Evolutionary conservation across 202 grass and related monocot genomes (phyloP).

Genomic region (Setaria italica): DNA sequence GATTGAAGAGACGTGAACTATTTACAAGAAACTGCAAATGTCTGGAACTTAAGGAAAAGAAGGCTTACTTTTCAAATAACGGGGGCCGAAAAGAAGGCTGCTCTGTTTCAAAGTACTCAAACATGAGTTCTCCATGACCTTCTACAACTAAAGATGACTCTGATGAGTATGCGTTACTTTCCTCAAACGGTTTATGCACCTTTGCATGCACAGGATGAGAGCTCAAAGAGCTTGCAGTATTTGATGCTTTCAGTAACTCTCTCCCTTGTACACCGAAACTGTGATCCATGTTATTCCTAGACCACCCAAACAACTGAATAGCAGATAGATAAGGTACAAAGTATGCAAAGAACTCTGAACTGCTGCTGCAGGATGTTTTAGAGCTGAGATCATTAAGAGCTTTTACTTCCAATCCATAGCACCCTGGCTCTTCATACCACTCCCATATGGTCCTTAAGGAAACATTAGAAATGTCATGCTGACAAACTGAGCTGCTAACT

Average conservation of each 20-base stretch:
- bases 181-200: conserved; percentile 32
- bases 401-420: conserved; percentile 73
- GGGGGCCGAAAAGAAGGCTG: conserved; percentile 64
- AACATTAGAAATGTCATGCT: conserved; percentile 49
- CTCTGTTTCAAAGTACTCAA: conserved; percentile 73
- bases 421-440: conserved; percentile 74
- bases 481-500: conserved; percentile 35
- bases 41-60: not conserved
- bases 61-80: conserved; percentile 64
- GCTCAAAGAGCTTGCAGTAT: conserved; percentile 28
- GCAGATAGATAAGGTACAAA: conserved; percentile 75
- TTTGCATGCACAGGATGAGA: conserved; percentile 34
- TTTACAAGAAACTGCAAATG: not conserved
- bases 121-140: conserved; percentile 49
- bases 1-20: conserved; percentile 25
- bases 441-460: conserved; percentile 58
- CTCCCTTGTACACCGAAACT: conserved; percentile 30
- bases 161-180: conserved; percentile 39
- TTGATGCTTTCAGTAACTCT: conserved; percentile 36
- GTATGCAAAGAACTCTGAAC: conserved; percentile 58
- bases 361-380: conserved; percentile 12
- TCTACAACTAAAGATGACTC: conserved; percentile 42
- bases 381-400: conserved; percentile 42
- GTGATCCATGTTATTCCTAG: conserved; percentile 42
- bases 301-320: conserved; percentile 65